Evolutionary conservation across 495 filamentous ascomycete species (phyloP).

Genomic region (Aspergillus haitiensis): DNA sequence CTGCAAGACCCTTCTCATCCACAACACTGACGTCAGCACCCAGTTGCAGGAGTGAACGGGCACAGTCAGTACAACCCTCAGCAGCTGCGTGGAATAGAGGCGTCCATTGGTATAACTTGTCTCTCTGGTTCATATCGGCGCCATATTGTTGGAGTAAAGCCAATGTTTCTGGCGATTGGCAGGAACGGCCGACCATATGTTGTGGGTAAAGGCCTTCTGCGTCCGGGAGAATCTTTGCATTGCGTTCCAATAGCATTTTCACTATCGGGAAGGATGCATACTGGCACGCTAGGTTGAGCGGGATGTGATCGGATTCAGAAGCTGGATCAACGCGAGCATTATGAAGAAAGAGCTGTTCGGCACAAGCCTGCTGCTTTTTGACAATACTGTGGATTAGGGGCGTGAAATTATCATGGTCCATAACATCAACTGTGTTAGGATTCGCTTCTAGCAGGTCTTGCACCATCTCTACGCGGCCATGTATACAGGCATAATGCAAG

Average conservation of each 20-base stretch:
- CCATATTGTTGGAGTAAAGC: slow-evolving; percentile 79
- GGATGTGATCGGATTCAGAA: slow-evolving; percentile 86
- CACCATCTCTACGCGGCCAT: slow-evolving; percentile 85
- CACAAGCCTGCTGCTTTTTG: slow-evolving; percentile 74
- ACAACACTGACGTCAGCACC: slow-evolving; percentile 71
- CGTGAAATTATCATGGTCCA: slow-evolving; percentile 97
- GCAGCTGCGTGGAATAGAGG: slow-evolving; percentile 94
- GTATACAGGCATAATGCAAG: slow-evolving; percentile 94
- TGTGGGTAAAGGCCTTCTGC: slow-evolving; percentile 97
- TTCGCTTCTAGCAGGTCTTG: slow-evolving; percentile 61
- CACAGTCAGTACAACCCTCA: slow-evolving; percentile 88
- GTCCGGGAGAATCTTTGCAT: slow-evolving; percentile 78
- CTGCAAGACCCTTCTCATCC: slow-evolving; percentile 90
- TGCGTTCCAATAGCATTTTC: slow-evolving; percentile 74
- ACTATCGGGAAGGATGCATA: slow-evolving; percentile 82
- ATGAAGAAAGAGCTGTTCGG: slow-evolving; percentile 67
- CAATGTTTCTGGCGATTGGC: slow-evolving; percentile 73
- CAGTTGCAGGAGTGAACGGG: slow-evolving; percentile 72
- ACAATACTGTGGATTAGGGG: slow-evolving; percentile 94
- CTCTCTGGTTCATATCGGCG: slow-evolving; percentile 87
- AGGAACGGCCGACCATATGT: slow-evolving; percentile 91
- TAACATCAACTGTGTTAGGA: slow-evolving; percentile 71
- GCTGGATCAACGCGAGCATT: slow-evolving; percentile 78
- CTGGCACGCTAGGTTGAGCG: slow-evolving; percentile 91
- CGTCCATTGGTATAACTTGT: slow-evolving; percentile 97